phyloP scores from a whole-genome alignment of 2,329 filamentous ascomycete genomes.

The Fusarium camptoceras region DNA sequence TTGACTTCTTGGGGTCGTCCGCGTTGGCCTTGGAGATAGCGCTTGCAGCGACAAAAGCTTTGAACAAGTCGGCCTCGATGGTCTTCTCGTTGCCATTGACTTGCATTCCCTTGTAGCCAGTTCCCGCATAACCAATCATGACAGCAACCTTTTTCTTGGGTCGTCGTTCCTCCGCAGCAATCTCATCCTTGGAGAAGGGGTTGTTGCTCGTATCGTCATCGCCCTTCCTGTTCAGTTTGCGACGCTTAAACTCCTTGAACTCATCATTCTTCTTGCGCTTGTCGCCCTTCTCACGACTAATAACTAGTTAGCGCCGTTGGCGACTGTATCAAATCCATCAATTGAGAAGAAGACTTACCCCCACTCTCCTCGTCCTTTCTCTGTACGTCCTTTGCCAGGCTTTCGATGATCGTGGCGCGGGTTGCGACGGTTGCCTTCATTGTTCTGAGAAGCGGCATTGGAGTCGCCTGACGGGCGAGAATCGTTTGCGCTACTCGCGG shows the following conservation, averaged over 20 bases:
- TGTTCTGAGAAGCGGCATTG: conserved; percentile 35
- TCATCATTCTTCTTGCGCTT: conserved; percentile 56
- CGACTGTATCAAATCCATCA: conserved; percentile 27
- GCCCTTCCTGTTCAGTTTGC: conserved; percentile 55
- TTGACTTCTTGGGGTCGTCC: conserved; percentile 95
- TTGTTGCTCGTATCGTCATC: conserved; percentile 54
- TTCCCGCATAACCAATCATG: conserved; percentile 94
- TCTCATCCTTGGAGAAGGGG: conserved; percentile 78
- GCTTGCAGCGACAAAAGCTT: conserved; percentile 88
- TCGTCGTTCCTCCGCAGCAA: conserved; percentile 84
- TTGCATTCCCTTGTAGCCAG: conserved; percentile 97
- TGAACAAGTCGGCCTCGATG: conserved; percentile 95
- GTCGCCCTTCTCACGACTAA: conserved; percentile 53
- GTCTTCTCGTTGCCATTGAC: conserved; percentile 86
- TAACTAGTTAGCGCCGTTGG: conserved; percentile 52
- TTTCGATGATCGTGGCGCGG: conserved; percentile 47
- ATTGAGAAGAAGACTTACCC: conserved; percentile 39
- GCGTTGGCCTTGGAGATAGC: conserved; percentile 98
- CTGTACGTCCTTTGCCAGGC: conserved; percentile 46
- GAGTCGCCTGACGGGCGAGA: conserved; percentile 34
- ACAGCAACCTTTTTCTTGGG: conserved; percentile 98
- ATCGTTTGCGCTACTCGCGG: conserved; percentile 41
- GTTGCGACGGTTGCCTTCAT: conserved; percentile 44
- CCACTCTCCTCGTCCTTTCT: conserved; percentile 50
- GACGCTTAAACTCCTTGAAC: conserved; percentile 57